Conservation (phyloP, 352 stramenopile species). For the Halophytophthora polymorphica region DNA sequence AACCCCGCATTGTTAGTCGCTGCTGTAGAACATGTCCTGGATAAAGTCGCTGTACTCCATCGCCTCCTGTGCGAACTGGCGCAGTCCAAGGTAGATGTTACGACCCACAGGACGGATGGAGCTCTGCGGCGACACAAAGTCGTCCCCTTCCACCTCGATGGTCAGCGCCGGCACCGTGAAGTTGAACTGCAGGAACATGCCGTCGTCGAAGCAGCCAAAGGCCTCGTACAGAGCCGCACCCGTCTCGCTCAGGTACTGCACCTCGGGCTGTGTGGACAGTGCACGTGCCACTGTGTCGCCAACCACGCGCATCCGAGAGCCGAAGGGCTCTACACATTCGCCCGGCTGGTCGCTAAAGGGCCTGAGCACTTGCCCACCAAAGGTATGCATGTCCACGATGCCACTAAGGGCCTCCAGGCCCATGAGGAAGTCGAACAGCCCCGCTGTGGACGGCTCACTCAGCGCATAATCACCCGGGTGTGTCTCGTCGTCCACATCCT, state of each 20-base stretch:
- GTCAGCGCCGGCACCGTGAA: conserved; percentile 62
- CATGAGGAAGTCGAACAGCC: conserved; percentile 56
- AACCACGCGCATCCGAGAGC: conserved; percentile 41
- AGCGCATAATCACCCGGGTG: conserved; percentile 53
- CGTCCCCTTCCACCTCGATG: conserved; percentile 62
- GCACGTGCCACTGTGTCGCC: conserved; percentile 43
- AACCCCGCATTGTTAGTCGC: not conserved
- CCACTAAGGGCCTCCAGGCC: conserved; percentile 38
- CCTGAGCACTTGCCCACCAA: conserved; percentile 52
- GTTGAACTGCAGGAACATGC: conserved; percentile 54
- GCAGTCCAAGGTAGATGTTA: conserved; percentile 55
- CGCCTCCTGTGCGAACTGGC: conserved; percentile 55
- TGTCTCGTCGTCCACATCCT: conserved; percentile 40
- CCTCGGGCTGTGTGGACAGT: conserved; percentile 31
- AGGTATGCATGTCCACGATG: conserved; percentile 67
- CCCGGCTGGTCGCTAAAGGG: conserved; percentile 58
- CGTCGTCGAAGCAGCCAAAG: conserved; percentile 72
- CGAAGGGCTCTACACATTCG: conserved; percentile 41
- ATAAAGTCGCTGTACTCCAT: conserved; percentile 42
- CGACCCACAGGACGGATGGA: conserved; percentile 53
- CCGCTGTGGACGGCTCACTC: conserved; percentile 51
- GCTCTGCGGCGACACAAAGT: conserved; percentile 63
- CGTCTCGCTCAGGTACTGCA: conserved; percentile 55
- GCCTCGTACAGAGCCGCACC: conserved; percentile 55
- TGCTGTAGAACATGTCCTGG: conserved; percentile 15